Evolutionary conservation across 495 filamentous ascomycete genomes (phyloP), one percentile per base, ranked within the genome.

Genomic region (Opeltia flavorubescens): DNA sequence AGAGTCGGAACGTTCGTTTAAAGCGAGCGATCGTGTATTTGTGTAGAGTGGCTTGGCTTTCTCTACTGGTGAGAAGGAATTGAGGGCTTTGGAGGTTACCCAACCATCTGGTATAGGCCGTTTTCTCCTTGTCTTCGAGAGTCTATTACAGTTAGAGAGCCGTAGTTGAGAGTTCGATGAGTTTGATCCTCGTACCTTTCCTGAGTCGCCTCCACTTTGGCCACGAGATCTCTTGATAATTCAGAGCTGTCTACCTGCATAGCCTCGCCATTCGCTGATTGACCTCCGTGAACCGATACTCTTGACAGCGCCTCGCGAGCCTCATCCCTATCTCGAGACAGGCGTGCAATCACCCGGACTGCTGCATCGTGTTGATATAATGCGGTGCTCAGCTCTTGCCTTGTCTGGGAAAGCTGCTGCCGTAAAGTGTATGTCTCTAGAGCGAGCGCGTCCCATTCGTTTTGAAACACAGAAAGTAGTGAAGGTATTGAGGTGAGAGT

Each of bases 321-420:
- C 59, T 96, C 89, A 56, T 96, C 89, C 44, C 93, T 69, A 66
- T 98, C 91, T 56, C 74, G 78, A 15, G 86, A 83, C 58, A 98
- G 59, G 26, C 93, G 76, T 33, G 86, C 87, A 63, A 96, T 94
- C 43, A 98, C 91, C 47, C 93, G 74, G 5, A 89, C 78, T 30
- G 91, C 91, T 7, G 89, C 93, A 72, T 98, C 91, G 55, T 95
- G 81, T 63, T 95, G 88, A 63, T 98, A 98, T 29, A 98, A 73
- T 12, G 91, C 85, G 1, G 87, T 86, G 39, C 84, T 83, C 26
- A 98, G 77, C 66, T 98, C 93, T 64, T 96, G 89, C 56, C 89
- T 72, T 24, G 85, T 91, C 57, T 94, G 86, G 35, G 81, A 71
- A 50, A 98, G 66, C 50, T 94, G 87, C 60, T 95, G 84, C 62